Evolutionary conservation across 2,329 filamentous ascomycete species (phyloP).

Genomic region (Penicillium janthinellum): DNA sequence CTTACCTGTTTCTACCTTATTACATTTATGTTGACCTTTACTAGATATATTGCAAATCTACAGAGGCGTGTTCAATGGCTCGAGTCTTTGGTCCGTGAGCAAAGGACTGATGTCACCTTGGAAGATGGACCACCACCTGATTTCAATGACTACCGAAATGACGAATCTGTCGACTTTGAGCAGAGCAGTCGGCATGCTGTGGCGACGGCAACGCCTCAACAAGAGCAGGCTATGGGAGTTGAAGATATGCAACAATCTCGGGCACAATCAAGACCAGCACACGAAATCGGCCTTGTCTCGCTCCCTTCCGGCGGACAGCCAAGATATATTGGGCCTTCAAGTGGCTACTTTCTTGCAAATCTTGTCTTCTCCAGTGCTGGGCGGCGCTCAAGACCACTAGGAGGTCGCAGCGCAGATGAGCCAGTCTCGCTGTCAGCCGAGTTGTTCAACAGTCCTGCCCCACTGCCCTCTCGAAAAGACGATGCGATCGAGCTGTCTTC

Average conservation of each 20-base stretch:
- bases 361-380: constrained; percentile 49
- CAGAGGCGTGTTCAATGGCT: constrained; percentile 51
- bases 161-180: not conserved
- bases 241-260: constrained; percentile 12
- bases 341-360: constrained; percentile 57
- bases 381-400: constrained; percentile 20
- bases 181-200: not conserved
- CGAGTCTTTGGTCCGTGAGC: constrained; percentile 47
- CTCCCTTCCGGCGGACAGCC: constrained; percentile 51
- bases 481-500: constrained; percentile 47
- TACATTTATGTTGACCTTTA: not conserved
- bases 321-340: constrained; percentile 59
- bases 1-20: not conserved
- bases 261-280: constrained; percentile 35
- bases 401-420: constrained; percentile 8
- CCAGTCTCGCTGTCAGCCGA: constrained; percentile 28
- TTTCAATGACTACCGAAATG: constrained; percentile 4
- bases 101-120: constrained; percentile 49
- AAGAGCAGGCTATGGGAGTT: constrained; percentile 10
- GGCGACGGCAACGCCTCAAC: not conserved
- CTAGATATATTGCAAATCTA: constrained; percentile 42
- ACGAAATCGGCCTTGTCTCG: constrained; percentile 58
- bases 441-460: constrained; percentile 32
- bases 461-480: constrained; percentile 35
- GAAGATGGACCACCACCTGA: constrained; percentile 22